Base-by-base conservation (phyloP, 805 yeast species). In the Kuraishia hungarica region DNA sequence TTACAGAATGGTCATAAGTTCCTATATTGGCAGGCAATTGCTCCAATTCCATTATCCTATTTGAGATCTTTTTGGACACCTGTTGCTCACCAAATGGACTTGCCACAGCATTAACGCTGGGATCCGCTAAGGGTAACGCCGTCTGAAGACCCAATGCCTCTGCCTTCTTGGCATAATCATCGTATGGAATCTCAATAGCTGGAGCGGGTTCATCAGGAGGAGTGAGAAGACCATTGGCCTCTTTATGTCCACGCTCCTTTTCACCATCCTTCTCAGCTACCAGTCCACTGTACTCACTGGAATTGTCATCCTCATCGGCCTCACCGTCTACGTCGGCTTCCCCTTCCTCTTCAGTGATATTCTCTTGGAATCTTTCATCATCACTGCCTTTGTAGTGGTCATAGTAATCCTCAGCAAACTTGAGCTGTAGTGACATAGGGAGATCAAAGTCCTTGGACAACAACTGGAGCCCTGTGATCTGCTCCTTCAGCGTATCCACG, bases 11-110 rank as follows among this genome's bases (percentile, higher is more conserved):
- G 57, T 80, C 79, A 51, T 76, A 82, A 2, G 89, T 76, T 24
- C 92, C 93, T 53, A 88, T 62, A 61, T 84, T 86, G 2, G 87
- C 80, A 1, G 96, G 94, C 17, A 87, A 62, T 53, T 69, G 74
- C 65, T 86, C 91, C 57, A 88, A 69, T 59, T 84, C 86, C 24
- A 71, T 66, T 17, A 87, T 71, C 66, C 93, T 76, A 52, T 76
- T 75, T 6, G 80, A 74, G 20, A 87, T 78, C 57, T 82, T 83
- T 22, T 76, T 67, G 4, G 79, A 69, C 13, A 87, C 75, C 8
- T 76, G 67, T 48, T 74, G 74, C 67, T 88, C 94, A 5, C 78
- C 71, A 53, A 72, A 69, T 35, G 70, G 66, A 48, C 73, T 72
- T 2, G 88, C 88, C 51, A 82, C 75, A 3, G 79, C 66, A 23